phyloP scores from a whole-genome alignment of 192 early-diverging fungal genomes.

The Lunasporangiospora selenospora region DNA sequence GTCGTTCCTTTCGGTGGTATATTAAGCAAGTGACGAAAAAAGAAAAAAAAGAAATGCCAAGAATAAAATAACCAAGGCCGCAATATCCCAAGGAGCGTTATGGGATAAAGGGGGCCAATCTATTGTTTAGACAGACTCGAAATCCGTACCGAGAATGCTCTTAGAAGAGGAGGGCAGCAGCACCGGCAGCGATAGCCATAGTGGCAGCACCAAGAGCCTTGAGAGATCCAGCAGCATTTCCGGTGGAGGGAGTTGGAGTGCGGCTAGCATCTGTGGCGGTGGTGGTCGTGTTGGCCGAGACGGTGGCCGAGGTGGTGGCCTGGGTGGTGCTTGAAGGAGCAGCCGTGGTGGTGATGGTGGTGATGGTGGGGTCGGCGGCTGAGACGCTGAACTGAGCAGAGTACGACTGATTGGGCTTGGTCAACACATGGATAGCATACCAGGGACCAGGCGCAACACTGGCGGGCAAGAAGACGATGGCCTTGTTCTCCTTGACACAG shows the following conservation, averaged over 20 bases:
- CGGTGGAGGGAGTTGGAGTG: background rate
- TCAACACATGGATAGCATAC: conserved; percentile 8
- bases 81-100: background rate
- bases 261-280: too few species aligned
- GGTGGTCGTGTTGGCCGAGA: background rate
- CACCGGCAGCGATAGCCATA: background rate
- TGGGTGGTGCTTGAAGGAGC: background rate
- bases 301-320: background rate
- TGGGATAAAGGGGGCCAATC: background rate
- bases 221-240: background rate
- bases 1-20: too few species aligned
- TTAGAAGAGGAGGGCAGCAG: background rate
- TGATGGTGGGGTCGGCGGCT: background rate
- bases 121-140: too few species aligned
- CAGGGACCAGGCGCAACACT: background rate
- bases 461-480: background rate
- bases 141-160: too few species aligned
- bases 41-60: background rate
- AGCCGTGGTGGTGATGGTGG: background rate
- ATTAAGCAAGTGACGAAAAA: too few species aligned
- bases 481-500: conserved; percentile 8
- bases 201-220: background rate
- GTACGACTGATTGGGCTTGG: conserved; percentile 17
- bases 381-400: conserved; percentile 14
- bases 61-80: background rate